phyloP scores from a whole-genome alignment of 2,329 filamentous ascomycete species.

The Ophiostoma montium region DNA sequence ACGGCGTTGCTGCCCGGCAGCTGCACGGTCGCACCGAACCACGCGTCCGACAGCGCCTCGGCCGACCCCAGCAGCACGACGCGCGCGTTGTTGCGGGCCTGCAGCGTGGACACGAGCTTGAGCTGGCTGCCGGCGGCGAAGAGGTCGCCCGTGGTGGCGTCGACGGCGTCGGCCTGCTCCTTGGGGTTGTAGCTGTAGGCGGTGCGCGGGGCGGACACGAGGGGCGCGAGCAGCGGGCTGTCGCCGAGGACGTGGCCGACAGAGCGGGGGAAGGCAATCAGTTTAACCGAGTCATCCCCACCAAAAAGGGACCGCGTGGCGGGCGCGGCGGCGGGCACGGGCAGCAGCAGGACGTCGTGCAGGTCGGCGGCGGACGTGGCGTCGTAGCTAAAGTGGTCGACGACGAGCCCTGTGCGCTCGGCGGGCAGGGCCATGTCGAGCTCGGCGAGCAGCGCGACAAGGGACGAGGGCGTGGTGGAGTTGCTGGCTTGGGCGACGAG shows the following conservation, averaged over 20 bases:
- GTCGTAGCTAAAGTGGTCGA: conserved; percentile 96
- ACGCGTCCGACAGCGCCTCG: conserved; percentile 77
- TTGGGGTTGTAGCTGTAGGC: conserved; percentile 92
- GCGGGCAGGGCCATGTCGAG: conserved; percentile 77
- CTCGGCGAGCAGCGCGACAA: conserved; percentile 70
- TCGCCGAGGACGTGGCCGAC: conserved; percentile 73
- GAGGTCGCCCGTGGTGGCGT: conserved; percentile 44
- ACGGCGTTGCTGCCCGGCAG: conserved; percentile 36
- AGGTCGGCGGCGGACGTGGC: conserved; percentile 58
- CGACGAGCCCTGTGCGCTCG: conserved; percentile 71
- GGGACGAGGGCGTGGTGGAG: conserved; percentile 52
- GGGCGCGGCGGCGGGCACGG: conserved; percentile 49
- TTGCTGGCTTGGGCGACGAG: conserved; percentile 69
- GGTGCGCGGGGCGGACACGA: conserved; percentile 69
- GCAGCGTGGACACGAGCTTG: conserved; percentile 68
- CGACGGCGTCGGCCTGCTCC: conserved; percentile 58
- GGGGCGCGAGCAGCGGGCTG: conserved; percentile 61
- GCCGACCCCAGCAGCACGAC: conserved; percentile 73
- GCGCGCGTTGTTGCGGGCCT: conserved; percentile 86
- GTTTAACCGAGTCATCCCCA: conserved; percentile 23
- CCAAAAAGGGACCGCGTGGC: conserved; percentile 68
- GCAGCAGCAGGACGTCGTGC: conserved; percentile 78
- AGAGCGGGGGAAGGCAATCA: conserved; percentile 69
- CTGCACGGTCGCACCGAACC: conserved; percentile 72
- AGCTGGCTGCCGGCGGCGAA: conserved; percentile 78